These are phyloP conservation scores for Trametes coccinea DNA, from an alignment of 768 basidiomycete genomes.

Conservation along the genomic window DNA sequence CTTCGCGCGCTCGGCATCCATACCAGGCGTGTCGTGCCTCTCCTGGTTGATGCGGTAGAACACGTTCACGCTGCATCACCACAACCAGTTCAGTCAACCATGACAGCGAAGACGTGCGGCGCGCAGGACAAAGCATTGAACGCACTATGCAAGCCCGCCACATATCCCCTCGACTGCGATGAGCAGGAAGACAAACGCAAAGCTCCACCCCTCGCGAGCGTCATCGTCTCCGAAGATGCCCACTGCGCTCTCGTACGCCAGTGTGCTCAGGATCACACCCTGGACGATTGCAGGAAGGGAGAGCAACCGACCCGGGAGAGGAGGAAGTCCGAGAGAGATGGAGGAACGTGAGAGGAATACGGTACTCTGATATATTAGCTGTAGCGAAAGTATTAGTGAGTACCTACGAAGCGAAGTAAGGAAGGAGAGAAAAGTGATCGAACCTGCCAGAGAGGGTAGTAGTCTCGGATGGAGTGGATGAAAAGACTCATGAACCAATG, in stretches of 20 bases:
- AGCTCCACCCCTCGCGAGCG: conserved; percentile 43
- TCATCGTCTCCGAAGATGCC: conserved; percentile 59
- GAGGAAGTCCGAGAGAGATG: conserved; percentile 80
- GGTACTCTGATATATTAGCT: conserved; percentile 87
- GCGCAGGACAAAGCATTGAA: conserved; percentile 25
- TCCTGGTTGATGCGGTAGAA: conserved; percentile 85
- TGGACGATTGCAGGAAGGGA: conserved; percentile 78
- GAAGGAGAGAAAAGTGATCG: conserved; percentile 13
- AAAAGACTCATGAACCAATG: conserved; percentile 70
- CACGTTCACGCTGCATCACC: conserved; percentile 62
- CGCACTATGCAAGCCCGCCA: conserved; percentile 90
- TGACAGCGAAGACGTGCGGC: conserved; percentile 20
- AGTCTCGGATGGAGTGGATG: conserved; percentile 85
- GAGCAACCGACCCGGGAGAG: conserved; percentile 69
- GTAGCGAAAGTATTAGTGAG: not conserved
- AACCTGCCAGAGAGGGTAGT: conserved; percentile 95
- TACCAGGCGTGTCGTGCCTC: conserved; percentile 44
- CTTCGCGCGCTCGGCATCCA: conserved; percentile 58
- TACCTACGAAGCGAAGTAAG: no score
- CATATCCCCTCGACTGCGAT: conserved; percentile 90
- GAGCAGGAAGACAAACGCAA: conserved; percentile 68
- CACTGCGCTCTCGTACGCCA: conserved; percentile 67
- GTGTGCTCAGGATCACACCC: conserved; percentile 58
- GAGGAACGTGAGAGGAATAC: conserved; percentile 94
- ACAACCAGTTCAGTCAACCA: not conserved